phyloP scores from a whole-genome alignment of 83 land plant genomes.

The Diphasiastrum complanatum region DNA sequence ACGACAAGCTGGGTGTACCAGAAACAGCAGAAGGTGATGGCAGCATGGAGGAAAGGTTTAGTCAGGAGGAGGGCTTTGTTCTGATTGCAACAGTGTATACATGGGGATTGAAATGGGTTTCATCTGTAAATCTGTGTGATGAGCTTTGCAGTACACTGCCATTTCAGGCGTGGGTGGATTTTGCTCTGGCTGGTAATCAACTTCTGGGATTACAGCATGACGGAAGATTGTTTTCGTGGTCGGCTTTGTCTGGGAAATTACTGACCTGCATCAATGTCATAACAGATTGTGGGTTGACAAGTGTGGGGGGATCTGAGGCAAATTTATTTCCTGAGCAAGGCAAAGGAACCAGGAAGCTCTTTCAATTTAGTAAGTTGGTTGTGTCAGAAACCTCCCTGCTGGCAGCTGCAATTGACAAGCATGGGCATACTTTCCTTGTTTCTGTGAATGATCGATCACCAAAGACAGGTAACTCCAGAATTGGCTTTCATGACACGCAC shows the following conservation, averaged over 20 bases:
- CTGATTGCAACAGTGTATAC: conserved; percentile 37
- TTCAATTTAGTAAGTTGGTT: conserved; percentile 38
- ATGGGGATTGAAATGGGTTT: conserved; percentile 63
- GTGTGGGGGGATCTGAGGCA: too few species aligned
- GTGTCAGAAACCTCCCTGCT: conserved; percentile 42
- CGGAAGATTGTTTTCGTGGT: conserved; percentile 53
- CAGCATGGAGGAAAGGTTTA: conserved; percentile 7
- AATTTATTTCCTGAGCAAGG: background rate
- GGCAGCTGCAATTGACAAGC: conserved; percentile 49
- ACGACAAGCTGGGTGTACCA: background rate
- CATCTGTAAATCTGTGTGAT: conserved; percentile 38
- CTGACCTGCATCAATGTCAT: conserved; percentile 44
- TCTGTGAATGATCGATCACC: conserved; percentile 31
- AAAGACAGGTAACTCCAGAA: conserved; percentile 11
- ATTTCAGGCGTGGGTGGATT: conserved; percentile 49
- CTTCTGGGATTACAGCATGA: conserved; percentile 56
- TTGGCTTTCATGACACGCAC: conserved; percentile 33
- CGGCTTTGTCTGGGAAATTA: conserved; percentile 41
- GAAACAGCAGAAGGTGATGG: background rate
- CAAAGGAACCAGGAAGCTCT: conserved; percentile 1
- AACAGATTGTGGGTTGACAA: conserved; percentile 35
- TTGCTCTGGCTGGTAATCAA: conserved; percentile 45
- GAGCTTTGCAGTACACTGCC: background rate
- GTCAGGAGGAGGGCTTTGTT: conserved; percentile 21
- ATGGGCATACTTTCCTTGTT: conserved; percentile 53